Percentiles rank a stretch among this genome's conserved stretches.
Evolutionary conservation across 2,329 filamentous ascomycete genomes (phyloP).

Genomic region (Aspergillus flavus): DNA sequence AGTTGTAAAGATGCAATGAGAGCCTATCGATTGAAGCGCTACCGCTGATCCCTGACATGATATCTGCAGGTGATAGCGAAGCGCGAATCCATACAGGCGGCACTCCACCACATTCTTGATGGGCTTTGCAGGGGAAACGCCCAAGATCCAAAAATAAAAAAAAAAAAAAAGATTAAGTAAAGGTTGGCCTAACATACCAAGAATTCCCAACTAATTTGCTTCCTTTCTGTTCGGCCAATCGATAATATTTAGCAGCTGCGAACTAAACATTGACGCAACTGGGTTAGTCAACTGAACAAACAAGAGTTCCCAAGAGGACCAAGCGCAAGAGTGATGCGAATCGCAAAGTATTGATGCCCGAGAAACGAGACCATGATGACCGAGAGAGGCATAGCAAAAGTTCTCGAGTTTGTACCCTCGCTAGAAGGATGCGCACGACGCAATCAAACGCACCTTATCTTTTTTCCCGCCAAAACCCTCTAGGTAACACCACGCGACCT

Average conservation of each 20-base stretch:
- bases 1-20: conserved; percentile 15
- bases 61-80: conserved; percentile 17
- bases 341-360: conserved; percentile 37
- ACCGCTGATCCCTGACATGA: conserved; percentile 16
- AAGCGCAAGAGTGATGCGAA: conserved; percentile 1
- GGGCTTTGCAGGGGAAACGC: neutral
- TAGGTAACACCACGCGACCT: conserved; percentile 92
- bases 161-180: conserved; percentile 13
- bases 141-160: conserved; percentile 5
- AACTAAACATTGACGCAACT: conserved; percentile 29
- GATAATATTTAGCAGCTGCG: conserved; percentile 82
- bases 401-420: neutral
- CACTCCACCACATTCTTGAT: conserved; percentile 5
- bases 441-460: conserved; percentile 76
- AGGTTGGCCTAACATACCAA: conserved; percentile 67
- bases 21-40: conserved; percentile 25
- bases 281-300: conserved; percentile 12
- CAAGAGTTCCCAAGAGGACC: conserved; percentile 8
- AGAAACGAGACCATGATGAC: conserved; percentile 1
- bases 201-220: conserved; percentile 91
- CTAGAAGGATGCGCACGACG: conserved; percentile 1
- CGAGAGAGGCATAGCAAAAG: neutral
- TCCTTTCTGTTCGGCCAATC: conserved; percentile 84
- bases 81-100: conserved; percentile 8
- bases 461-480: conserved; percentile 98